Evolutionary conservation across 768 basidiomycete species (phyloP).

Genomic region (Cubamyces lactineus): DNA sequence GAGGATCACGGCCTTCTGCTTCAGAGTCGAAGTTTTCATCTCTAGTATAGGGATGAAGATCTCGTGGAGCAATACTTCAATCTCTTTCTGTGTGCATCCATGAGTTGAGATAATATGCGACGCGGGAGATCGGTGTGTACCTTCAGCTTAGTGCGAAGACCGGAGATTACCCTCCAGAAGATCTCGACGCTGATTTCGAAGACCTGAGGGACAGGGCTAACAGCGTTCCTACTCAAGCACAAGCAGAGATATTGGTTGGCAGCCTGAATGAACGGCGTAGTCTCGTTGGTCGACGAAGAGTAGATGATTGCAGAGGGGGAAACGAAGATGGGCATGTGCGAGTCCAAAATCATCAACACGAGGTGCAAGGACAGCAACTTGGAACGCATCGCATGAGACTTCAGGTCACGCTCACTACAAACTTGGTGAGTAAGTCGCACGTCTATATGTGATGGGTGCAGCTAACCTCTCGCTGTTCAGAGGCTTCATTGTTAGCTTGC

Average conservation of each 20-base stretch:
- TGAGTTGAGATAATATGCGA: slow-evolving; percentile 17
- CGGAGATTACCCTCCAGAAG: slow-evolving; percentile 94
- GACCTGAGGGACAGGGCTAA: slow-evolving; percentile 93
- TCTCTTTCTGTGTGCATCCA: slow-evolving; percentile 79
- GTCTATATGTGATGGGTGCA: background rate
- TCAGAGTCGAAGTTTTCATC: slow-evolving; percentile 94
- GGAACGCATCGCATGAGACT: slow-evolving; percentile 96
- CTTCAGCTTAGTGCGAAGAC: slow-evolving; percentile 96
- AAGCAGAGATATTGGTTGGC: slow-evolving; percentile 96
- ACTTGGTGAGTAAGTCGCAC: slow-evolving; percentile 21
- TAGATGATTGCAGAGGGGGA: slow-evolving; percentile 90
- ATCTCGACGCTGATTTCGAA: slow-evolving; percentile 99
- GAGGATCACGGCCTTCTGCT: slow-evolving; percentile 92
- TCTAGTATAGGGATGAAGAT: slow-evolving; percentile 98
- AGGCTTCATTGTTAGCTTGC: slow-evolving; percentile 98
- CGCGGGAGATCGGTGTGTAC: slow-evolving; percentile 40
- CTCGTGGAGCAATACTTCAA: slow-evolving; percentile 96
- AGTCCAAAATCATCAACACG: slow-evolving; percentile 87
- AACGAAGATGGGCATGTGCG: slow-evolving; percentile 88
- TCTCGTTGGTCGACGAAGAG: slow-evolving; percentile 86
- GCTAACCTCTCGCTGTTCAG: slow-evolving; percentile 88
- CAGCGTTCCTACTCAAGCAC: slow-evolving; percentile 90
- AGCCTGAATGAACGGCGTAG: slow-evolving; percentile 88
- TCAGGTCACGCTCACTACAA: slow-evolving; percentile 87
- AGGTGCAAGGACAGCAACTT: slow-evolving; percentile 94